Base-by-base conservation (phyloP, 768 basidiomycete genomes). In the Leccinum olivaceopallidum region DNA sequence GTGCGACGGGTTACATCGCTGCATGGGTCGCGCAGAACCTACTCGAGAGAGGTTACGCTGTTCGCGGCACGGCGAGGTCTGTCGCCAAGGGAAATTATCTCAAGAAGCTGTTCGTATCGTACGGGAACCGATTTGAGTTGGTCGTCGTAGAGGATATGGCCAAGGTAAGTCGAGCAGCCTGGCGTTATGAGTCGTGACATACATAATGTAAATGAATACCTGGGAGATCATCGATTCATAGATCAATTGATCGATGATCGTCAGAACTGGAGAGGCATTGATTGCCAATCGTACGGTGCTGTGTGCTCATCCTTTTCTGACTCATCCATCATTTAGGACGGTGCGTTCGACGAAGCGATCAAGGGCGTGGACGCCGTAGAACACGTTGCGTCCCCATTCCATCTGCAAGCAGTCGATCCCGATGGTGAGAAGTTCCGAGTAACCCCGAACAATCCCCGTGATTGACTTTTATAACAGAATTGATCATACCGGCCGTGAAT, bases 291-390 rank as follows among this genome's bases (percentile, higher is more conserved):
- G 37, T 16, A 39, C 18, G 28, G 14, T 22, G 18, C 16, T 24
- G 14, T 36, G 13, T 56, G 9, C 37, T 59, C 2, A 60, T 53
- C 9, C n/a, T 10, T n/a, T 18, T n/a, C 42, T 10, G 16, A 30
- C 30, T 30, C 30, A 24, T 16, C 2, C 14, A 20, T 51, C 49
- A 20, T 28, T 24, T 36, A 86, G 85, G 81, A 80, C 4, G 84
- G 83, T 7, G 89, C 87, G 1, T 95, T 92, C 62, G 89, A 94
- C 69, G 85, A 90, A 55, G 90, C 85, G 0, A 87, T 93, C 60
- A 83, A 86, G 70, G 90, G 82, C 1, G 85, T 93, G 8, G 86
- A 90, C 60, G 92, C 81, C 0, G 83, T 94, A 55, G 80, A 77
- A 39, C 90, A 91, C 66, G 84, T 80, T 4, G 88, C 88, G 0